Percentiles rank a stretch among this genome's conserved stretches.
Conservation (phyloP, 192 early-diverging fungal genomes). For the Thoreauomyces humboldtii region DNA sequence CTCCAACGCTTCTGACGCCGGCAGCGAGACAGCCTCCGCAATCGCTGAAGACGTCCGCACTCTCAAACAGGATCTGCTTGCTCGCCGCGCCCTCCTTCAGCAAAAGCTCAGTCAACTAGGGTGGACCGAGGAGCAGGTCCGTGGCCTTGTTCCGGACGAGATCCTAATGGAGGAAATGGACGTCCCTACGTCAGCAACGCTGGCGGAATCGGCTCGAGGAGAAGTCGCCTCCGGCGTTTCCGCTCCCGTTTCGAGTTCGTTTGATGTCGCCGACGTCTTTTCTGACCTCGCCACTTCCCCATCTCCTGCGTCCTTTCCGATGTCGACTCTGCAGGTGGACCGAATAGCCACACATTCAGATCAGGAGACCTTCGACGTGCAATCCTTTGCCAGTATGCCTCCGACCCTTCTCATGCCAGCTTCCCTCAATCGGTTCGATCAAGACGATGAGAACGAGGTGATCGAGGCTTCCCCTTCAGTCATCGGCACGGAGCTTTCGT, state of each 20-base stretch:
- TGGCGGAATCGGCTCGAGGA: background rate
- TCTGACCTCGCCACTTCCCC: no score
- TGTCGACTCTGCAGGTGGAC: background rate
- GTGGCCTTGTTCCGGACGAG: background rate
- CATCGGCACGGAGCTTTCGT: background rate
- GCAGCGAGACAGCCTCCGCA: background rate
- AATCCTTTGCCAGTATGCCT: background rate
- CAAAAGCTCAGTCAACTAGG: background rate
- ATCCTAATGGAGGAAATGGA: background rate
- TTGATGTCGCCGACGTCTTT: no score
- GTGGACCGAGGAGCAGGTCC: conserved; percentile 10
- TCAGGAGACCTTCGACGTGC: background rate
- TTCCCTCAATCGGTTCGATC: background rate
- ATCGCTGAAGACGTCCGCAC: background rate
- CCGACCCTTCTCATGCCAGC: background rate
- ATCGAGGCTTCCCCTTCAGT: no score
- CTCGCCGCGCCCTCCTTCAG: background rate
- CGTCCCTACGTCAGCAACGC: background rate
- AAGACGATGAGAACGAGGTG: background rate
- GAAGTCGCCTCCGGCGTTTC: background rate
- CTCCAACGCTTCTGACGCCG: no score
- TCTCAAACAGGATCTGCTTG: background rate
- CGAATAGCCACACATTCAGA: background rate
- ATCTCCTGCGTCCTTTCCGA: no score
- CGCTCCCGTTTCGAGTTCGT: no score